These are phyloP conservation scores for Pezicula radicicola DNA, from an alignment of 2,329 filamentous ascomycete species.

Conservation along the genomic window DNA sequence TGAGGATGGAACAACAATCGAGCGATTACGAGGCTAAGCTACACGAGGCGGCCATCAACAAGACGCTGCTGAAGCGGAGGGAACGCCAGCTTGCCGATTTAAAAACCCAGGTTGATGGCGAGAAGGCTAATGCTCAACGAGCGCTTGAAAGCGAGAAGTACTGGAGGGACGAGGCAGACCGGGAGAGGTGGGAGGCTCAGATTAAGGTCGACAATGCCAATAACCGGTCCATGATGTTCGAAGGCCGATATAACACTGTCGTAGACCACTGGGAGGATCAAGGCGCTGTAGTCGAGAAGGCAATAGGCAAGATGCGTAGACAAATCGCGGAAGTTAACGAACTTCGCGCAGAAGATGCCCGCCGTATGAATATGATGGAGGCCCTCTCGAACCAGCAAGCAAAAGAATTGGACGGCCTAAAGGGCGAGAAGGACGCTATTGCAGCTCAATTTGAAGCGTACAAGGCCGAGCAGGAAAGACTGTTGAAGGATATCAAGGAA, in stretches of 20 bases:
- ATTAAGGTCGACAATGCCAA: slow-evolving; percentile 64
- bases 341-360: slow-evolving; percentile 45
- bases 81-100: slow-evolving; percentile 72
- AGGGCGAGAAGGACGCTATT: slow-evolving; percentile 61
- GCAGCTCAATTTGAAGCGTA: slow-evolving; percentile 59
- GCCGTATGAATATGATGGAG: slow-evolving; percentile 60
- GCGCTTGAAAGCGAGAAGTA: slow-evolving; percentile 58
- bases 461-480: slow-evolving; percentile 60
- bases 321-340: slow-evolving; percentile 17
- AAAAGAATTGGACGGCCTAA: slow-evolving; percentile 59
- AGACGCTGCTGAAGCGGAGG: slow-evolving; percentile 66
- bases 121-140: slow-evolving; percentile 57
- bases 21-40: slow-evolving; percentile 68
- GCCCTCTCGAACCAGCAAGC: slow-evolving; percentile 73
- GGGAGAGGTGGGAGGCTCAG: slow-evolving; percentile 55
- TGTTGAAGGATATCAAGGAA: slow-evolving; percentile 55
- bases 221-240: slow-evolving; percentile 61
- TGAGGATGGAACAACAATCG: slow-evolving; percentile 66
- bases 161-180: slow-evolving; percentile 64
- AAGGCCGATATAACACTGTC: slow-evolving; percentile 67
- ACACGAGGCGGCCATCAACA: slow-evolving; percentile 69
- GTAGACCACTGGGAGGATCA: slow-evolving; percentile 65
- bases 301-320: slow-evolving; percentile 51
- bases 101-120: slow-evolving; percentile 59
- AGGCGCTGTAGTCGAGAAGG: slow-evolving; percentile 56